phyloP scores from a whole-genome alignment of 306 rosid species.

The Neltuma alba region DNA sequence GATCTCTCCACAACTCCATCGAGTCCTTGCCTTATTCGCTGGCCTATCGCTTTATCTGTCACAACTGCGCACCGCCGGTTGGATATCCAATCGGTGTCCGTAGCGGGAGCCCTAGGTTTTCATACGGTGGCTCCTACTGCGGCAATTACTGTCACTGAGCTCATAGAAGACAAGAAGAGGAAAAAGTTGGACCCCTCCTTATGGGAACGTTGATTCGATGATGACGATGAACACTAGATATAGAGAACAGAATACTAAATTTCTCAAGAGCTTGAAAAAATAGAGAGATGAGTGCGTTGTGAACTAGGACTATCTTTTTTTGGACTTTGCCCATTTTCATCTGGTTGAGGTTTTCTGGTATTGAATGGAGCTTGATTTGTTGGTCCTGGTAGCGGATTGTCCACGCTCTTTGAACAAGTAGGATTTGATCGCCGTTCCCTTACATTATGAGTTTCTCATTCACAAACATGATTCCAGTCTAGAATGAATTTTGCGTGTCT shows the following conservation, averaged over 20 bases:
- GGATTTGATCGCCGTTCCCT: neutral
- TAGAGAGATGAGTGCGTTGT: conserved; percentile 1
- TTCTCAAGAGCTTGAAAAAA: neutral
- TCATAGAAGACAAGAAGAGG: neutral
- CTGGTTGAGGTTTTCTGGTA: neutral
- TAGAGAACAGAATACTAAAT: neutral
- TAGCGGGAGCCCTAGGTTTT: conserved; percentile 46
- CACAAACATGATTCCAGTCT: neutral
- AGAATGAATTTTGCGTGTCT: neutral
- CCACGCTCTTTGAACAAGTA: neutral
- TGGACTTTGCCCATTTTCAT: neutral
- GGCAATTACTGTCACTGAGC: conserved; percentile 46
- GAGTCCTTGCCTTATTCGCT: conserved; percentile 36
- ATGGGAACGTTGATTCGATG: neutral
- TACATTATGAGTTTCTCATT: neutral
- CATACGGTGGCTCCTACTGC: conserved; percentile 29
- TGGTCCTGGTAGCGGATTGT: neutral
- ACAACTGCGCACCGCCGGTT: conserved; percentile 37
- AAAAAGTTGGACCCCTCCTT: neutral
- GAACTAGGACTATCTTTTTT: neutral
- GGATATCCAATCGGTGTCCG: conserved; percentile 30
- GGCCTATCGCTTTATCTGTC: conserved; percentile 16
- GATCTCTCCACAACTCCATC: conserved; percentile 43
- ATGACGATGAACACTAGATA: neutral
- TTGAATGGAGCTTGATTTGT: neutral